Evolutionary conservation across 2,329 filamentous ascomycete species (phyloP), one percentile per base, ranked within the genome.

Genomic region (Aureobasidium sp.): DNA sequence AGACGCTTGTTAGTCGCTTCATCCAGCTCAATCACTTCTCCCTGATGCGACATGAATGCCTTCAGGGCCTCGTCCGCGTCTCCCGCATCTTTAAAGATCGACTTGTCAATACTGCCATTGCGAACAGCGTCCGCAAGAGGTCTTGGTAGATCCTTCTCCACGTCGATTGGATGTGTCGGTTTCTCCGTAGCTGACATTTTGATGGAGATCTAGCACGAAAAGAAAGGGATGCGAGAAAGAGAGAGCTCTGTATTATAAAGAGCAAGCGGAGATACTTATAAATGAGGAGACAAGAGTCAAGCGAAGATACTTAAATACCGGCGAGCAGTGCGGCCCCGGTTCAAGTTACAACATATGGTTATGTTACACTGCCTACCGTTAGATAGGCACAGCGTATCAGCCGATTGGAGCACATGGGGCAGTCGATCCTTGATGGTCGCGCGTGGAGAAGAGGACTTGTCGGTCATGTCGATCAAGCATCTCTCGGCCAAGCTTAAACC

Each of bases 21-120:
- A 51, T 78, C 79, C 30, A 83, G 66, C 30, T 75, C 70, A 19
- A 81, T 68, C 0, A 74, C 62, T 59, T 80, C 71, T 19, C 78
- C 79, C 1, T 74, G 68, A 24, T 45, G 41, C 8, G 70, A 65
- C 42, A 66, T 70, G 58, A 81, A 77, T 2, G 76, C 79, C 59
- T 80, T 78, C 73, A 82, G 70, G 24, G 80, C 80, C 55, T 80
- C 78, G 59, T 83, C 80, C 24, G 74, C 79, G 72, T 82, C 78
- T 52, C 79, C 72, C 2, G 75, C 71, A 60, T 80, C 78, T 59
- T 78, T 72, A 51, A 76, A 62, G 29, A 77, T 65, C 6, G 63
- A 16, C n/a, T 61, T 61, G 8, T 58, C 60, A 4, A 67, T 61
- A 16, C 57, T 62, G 14, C 62, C 64, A 44, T 55, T 58, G 4